phyloP scores from a whole-genome alignment of 1,284 basidiomycete genomes.

The Ceratobasidium sp. region DNA sequence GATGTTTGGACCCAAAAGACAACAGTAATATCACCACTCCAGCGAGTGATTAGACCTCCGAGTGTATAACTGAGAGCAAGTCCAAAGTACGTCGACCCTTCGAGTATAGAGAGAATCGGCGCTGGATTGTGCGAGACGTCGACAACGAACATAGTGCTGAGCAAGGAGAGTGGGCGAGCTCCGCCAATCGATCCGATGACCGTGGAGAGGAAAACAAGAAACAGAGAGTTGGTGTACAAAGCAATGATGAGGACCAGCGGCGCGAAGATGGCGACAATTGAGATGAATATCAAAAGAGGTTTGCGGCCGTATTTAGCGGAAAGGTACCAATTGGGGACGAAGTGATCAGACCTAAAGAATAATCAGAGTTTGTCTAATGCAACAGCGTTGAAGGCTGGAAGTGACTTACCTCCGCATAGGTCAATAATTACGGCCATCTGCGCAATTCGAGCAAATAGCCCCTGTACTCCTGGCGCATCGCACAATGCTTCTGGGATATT shows the following conservation, averaged over 20 bases:
- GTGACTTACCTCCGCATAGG: slow-evolving; percentile 12
- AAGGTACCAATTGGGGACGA: slow-evolving; percentile 23
- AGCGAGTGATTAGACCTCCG: slow-evolving; percentile 18
- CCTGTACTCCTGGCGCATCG: slow-evolving; percentile 2
- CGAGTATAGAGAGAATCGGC: slow-evolving; percentile 19
- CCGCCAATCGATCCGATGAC: not conserved
- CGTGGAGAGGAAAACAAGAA: not conserved
- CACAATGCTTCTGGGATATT: slow-evolving; percentile 16
- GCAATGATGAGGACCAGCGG: not conserved
- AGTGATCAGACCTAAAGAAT: slow-evolving; percentile 3
- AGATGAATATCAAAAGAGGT: slow-evolving; percentile 1
- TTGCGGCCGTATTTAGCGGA: slow-evolving; percentile 26
- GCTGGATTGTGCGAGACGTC: slow-evolving; percentile 7
- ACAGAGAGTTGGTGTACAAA: not conserved
- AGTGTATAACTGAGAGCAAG: slow-evolving; percentile 16
- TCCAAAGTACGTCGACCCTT: slow-evolving; percentile 9
- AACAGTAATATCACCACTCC: not conserved
- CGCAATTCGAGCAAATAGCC: not conserved
- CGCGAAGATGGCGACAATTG: not conserved
- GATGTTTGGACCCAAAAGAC: slow-evolving; percentile 20
- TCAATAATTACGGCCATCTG: slow-evolving; percentile 3
- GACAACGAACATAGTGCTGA: slow-evolving; percentile 26
- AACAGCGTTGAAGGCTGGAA: not conserved
- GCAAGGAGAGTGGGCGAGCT: not conserved
- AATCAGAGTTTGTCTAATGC: not conserved